phyloP scores from a whole-genome alignment of 1,139 yeast genomes.

The Suhomyces kunorum region DNA sequence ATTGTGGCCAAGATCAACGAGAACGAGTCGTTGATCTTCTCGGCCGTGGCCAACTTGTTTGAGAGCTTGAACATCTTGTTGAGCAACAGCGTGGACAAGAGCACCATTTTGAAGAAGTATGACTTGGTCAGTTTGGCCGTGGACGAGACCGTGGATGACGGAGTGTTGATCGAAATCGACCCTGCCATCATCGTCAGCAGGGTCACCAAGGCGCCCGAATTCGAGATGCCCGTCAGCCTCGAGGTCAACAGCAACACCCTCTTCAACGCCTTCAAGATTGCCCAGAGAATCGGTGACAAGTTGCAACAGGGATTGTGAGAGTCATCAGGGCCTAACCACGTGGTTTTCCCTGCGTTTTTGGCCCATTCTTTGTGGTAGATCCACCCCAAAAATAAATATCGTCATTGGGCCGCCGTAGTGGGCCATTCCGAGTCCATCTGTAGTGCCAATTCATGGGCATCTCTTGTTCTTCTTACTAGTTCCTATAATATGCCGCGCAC shows the following conservation, averaged over 20 bases:
- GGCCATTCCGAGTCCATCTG: no score
- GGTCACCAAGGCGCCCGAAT: slow-evolving; percentile 75
- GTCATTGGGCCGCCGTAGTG: no score
- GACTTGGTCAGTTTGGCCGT: slow-evolving; percentile 84
- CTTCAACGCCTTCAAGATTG: slow-evolving; percentile 85
- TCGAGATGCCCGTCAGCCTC: slow-evolving; percentile 42
- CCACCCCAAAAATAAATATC: slow-evolving; percentile 1
- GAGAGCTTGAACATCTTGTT: slow-evolving; percentile 81
- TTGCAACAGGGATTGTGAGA: slow-evolving; percentile 69
- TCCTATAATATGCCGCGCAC: slow-evolving; percentile 7
- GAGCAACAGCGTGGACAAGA: slow-evolving; percentile 75
- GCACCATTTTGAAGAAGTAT: slow-evolving; percentile 75
- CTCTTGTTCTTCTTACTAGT: background rate
- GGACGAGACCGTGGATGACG: slow-evolving; percentile 92
- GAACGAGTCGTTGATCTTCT: slow-evolving; percentile 81
- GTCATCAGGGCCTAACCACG: background rate
- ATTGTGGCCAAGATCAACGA: slow-evolving; percentile 76
- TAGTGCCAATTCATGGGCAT: no score
- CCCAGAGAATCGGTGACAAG: slow-evolving; percentile 84
- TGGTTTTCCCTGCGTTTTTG: no score
- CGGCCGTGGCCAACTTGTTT: slow-evolving; percentile 72
- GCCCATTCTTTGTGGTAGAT: background rate
- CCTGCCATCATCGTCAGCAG: slow-evolving; percentile 84
- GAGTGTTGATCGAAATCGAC: slow-evolving; percentile 88
- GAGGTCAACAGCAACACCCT: slow-evolving; percentile 88